Conservation (phyloP, 108 stramenopile genomes). For the Skeletonema tropicum region DNA sequence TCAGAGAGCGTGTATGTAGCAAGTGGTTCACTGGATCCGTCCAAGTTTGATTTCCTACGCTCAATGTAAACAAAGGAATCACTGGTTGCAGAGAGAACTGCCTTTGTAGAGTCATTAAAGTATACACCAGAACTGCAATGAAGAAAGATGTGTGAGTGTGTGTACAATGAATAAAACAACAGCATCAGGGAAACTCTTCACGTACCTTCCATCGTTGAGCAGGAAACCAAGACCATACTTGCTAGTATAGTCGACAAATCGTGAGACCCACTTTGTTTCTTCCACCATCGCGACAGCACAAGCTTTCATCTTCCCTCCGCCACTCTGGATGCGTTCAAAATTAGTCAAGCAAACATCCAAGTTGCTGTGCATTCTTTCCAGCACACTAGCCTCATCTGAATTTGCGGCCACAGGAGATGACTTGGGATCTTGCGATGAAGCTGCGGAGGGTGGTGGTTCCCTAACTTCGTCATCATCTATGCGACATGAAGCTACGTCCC, state of each 20-base stretch:
- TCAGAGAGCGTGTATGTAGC: slow-evolving; percentile 70
- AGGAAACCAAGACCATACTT: slow-evolving; percentile 98
- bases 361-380: slow-evolving; percentile 58
- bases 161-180: neutral
- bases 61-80: slow-evolving; percentile 92
- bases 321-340: slow-evolving; percentile 43
- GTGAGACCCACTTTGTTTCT: slow-evolving; percentile 83
- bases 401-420: slow-evolving; percentile 1
- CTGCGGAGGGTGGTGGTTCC: neutral
- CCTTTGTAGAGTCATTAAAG: slow-evolving; percentile 97
- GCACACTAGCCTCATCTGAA: slow-evolving; percentile 44
- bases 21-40: slow-evolving; percentile 43
- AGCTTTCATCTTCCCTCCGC: slow-evolving; percentile 42
- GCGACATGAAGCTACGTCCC: neutral
- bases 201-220: slow-evolving; percentile 89
- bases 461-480: neutral
- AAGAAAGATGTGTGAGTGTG: slow-evolving; percentile 2
- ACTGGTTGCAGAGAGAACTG: slow-evolving; percentile 84
- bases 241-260: slow-evolving; percentile 98
- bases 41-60: slow-evolving; percentile 54
- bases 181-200: neutral
- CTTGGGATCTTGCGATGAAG: neutral
- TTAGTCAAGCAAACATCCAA: slow-evolving; percentile 43
- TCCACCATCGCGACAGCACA: slow-evolving; percentile 49
- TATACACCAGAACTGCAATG: slow-evolving; percentile 91